Evolutionary conservation across 441 rosid species (phyloP).

Genomic region (Populus hybrid): DNA sequence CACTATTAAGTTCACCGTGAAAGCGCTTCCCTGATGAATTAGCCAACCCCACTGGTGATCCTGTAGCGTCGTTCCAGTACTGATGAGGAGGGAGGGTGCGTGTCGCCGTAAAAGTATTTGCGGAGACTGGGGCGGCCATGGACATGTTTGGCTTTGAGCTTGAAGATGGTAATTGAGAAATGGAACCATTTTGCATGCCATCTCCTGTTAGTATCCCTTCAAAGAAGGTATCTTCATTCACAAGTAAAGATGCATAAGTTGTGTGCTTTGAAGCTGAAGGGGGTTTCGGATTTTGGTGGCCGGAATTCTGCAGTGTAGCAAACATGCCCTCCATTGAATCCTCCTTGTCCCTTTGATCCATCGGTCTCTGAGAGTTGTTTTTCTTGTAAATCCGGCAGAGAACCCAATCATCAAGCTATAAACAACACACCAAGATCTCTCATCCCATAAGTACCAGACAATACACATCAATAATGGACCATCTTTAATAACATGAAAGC

Average conservation of each 20-base stretch:
- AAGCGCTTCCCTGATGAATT: slow-evolving; percentile 42
- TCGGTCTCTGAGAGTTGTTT: slow-evolving; percentile 54
- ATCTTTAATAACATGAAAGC: not conserved
- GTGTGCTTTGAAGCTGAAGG: slow-evolving; percentile 23
- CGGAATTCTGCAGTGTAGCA: slow-evolving; percentile 19
- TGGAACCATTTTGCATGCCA: slow-evolving; percentile 30
- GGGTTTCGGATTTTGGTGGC: slow-evolving; percentile 17
- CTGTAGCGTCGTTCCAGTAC: slow-evolving; percentile 42
- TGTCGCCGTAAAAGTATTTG: slow-evolving; percentile 21
- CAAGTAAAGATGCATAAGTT: slow-evolving; percentile 37
- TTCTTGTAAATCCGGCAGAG: slow-evolving; percentile 86
- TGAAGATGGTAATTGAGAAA: slow-evolving; percentile 29
- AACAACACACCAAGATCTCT: not conserved
- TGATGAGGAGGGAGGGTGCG: slow-evolving; percentile 27
- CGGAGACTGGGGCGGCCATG: slow-evolving; percentile 30
- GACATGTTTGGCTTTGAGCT: slow-evolving; percentile 30
- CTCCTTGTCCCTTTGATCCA: slow-evolving; percentile 42
- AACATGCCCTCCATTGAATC: slow-evolving; percentile 54
- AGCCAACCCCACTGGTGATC: slow-evolving; percentile 28
- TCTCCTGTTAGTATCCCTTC: slow-evolving; percentile 49
- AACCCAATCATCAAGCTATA: slow-evolving; percentile 88
- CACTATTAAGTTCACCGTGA: slow-evolving; percentile 53
- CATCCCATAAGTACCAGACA: not conserved
- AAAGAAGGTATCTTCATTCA: slow-evolving; percentile 56
- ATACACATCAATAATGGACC: not conserved